phyloP scores from a whole-genome alignment of 202 grass and related monocot species.

The Eragrostis tef region DNA sequence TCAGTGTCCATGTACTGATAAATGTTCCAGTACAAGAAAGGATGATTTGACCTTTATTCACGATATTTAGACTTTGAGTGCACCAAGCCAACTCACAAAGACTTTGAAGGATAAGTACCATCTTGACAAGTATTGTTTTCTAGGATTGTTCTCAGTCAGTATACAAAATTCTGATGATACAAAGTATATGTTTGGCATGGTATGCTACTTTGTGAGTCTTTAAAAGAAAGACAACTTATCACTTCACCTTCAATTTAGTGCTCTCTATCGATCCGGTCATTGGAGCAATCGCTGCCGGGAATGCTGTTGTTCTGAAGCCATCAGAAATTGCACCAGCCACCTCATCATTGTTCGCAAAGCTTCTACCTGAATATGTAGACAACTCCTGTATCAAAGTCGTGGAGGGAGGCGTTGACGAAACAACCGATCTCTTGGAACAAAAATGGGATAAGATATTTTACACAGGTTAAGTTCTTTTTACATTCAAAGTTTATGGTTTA shows the following conservation, averaged over 20 bases:
- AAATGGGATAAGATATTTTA: constrained; percentile 99
- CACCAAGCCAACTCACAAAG: not conserved
- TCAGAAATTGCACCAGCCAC: constrained; percentile 88
- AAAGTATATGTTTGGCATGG: not conserved
- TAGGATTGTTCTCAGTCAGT: not conserved
- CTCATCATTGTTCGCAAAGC: constrained; percentile 64
- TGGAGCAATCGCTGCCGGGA: constrained; percentile 90
- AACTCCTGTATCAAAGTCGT: constrained; percentile 86
- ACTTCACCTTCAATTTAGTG: constrained; percentile 45
- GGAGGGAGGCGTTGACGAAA: constrained; percentile 76
- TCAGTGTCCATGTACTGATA: not conserved
- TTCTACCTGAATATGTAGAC: constrained; percentile 85
- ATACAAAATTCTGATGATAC: not conserved
- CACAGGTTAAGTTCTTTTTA: constrained; percentile 65
- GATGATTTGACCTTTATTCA: not conserved
- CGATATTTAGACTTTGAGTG: not conserved
- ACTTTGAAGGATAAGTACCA: not conserved
- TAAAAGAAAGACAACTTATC: not conserved
- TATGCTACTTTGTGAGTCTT: not conserved
- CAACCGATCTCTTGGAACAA: constrained; percentile 71
- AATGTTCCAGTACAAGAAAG: not conserved
- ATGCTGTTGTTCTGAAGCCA: constrained; percentile 82
- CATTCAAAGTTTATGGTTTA: constrained; percentile 6
- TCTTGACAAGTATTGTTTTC: not conserved
- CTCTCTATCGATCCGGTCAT: constrained; percentile 83